Percentiles rank a stretch among this genome's conserved stretches.
Evolutionary conservation across 139 green algal genomes (phyloP).

Genomic region (Eudorina sp.): DNA sequence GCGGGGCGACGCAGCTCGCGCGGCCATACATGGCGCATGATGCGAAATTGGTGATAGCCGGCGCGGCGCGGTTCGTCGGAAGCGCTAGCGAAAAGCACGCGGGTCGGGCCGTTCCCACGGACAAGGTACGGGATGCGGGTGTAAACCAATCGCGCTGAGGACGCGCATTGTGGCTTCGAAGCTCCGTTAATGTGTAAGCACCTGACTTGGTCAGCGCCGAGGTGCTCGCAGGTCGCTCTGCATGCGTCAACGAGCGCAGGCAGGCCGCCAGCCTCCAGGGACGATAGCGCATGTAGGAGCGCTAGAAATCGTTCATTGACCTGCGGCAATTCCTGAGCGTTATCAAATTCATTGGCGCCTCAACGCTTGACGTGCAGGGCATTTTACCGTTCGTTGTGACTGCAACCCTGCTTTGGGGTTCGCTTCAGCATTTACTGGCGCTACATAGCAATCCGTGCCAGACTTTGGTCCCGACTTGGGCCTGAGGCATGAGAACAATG

Average conservation of each 20-base stretch:
- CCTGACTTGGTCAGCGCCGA: conserved; percentile 9
- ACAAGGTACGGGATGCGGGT: too few species aligned
- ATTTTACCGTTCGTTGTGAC: neutral
- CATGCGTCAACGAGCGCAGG: neutral
- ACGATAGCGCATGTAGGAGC: conserved; percentile 1
- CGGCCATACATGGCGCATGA: too few species aligned
- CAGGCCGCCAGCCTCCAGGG: neutral
- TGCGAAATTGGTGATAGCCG: too few species aligned
- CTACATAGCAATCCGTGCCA: neutral
- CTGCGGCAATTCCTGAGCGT: neutral
- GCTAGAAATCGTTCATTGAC: neutral
- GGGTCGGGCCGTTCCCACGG: too few species aligned
- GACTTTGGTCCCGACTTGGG: neutral
- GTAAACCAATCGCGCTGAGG: too few species aligned
- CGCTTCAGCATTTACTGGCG: neutral
- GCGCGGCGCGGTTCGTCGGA: too few species aligned
- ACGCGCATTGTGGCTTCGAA: too few species aligned
- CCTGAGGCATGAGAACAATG: neutral
- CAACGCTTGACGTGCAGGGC: neutral
- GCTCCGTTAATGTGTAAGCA: neutral
- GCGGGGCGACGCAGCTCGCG: too few species aligned
- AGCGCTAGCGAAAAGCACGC: too few species aligned
- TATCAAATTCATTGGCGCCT: neutral
- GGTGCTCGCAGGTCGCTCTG: neutral
- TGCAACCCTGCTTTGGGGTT: neutral